Conservation (phyloP, 148 eudicot species). For the Limonium bicolor region DNA sequence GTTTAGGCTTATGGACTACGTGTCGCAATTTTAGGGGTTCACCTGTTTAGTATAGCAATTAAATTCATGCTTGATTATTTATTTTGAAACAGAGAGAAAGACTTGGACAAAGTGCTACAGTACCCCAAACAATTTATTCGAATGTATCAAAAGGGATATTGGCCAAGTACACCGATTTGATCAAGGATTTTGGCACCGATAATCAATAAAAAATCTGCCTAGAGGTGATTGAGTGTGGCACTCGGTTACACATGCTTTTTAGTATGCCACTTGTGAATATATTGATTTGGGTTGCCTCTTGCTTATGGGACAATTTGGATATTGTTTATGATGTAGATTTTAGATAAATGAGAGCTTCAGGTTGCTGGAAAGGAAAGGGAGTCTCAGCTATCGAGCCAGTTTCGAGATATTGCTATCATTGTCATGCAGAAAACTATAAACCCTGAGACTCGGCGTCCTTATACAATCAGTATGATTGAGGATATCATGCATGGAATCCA, state of each 20-base stretch:
- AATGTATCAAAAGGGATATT: constrained; percentile 86
- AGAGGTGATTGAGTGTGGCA: constrained; percentile 57
- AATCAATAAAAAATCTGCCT: constrained; percentile 63
- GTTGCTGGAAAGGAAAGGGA: constrained; percentile 98
- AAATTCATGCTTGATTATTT: no score
- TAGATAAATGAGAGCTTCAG: constrained; percentile 95
- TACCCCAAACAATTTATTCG: constrained; percentile 76
- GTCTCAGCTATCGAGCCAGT: constrained; percentile 76
- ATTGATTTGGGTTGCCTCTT: no score
- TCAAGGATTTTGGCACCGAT: constrained; percentile 67
- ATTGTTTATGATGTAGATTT: constrained; percentile 54
- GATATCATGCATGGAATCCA: constrained; percentile 91
- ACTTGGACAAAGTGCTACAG: constrained; percentile 89
- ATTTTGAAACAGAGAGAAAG: constrained; percentile 53
- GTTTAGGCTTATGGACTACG: no score
- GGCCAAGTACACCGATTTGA: constrained; percentile 76
- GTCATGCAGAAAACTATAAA: constrained; percentile 87
- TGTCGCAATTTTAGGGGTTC: no score
- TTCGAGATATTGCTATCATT: constrained; percentile 86
- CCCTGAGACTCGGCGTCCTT: constrained; percentile 75
- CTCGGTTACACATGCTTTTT: no score
- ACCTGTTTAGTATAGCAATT: no score
- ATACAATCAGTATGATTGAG: constrained; percentile 93
- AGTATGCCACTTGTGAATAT: no score
- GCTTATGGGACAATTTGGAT: no score